These are phyloP conservation scores for Scheffersomyces stipitis DNA, from an alignment of 805 yeast genomes.

Conservation along the genomic window DNA sequence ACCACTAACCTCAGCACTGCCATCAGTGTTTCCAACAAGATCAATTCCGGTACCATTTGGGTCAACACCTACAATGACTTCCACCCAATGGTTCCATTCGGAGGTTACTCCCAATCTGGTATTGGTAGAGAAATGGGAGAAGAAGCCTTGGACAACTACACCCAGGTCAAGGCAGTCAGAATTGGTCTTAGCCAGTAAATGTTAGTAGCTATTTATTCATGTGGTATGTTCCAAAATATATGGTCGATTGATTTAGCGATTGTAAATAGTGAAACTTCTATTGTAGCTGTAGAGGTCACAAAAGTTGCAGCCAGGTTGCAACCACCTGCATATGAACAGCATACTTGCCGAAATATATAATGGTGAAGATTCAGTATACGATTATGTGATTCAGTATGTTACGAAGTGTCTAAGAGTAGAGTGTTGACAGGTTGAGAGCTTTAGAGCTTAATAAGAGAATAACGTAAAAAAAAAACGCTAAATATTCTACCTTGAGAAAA, in stretches of 20 bases:
- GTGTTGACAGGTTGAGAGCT: too few relatives aligned
- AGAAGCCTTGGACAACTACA: slow-evolving; percentile 82
- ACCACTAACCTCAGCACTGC: slow-evolving; percentile 75
- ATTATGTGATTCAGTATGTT: too few relatives aligned
- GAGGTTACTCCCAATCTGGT: slow-evolving; percentile 90
- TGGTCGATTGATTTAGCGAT: background rate
- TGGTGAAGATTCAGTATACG: too few relatives aligned
- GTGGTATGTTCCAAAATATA: background rate
- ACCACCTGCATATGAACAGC: too few relatives aligned
- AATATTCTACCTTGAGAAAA: too few relatives aligned
- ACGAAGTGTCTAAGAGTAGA: too few relatives aligned
- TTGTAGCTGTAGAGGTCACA: too few relatives aligned
- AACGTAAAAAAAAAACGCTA: too few relatives aligned
- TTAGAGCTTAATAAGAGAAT: too few relatives aligned
- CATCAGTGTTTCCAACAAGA: slow-evolving; percentile 66
- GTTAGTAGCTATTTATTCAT: slow-evolving; percentile 1
- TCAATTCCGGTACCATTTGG: slow-evolving; percentile 90
- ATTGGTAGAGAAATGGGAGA: slow-evolving; percentile 92
- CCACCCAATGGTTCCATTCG: slow-evolving; percentile 87
- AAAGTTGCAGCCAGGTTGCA: too few relatives aligned
- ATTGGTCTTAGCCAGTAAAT: slow-evolving; percentile 24
- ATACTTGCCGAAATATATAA: too few relatives aligned
- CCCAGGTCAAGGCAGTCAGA: slow-evolving; percentile 85
- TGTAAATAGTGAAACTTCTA: background rate
- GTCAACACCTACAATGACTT: slow-evolving; percentile 87